phyloP scores from a whole-genome alignment of 805 yeast genomes.

The Ogataea trehaloabstinens region DNA sequence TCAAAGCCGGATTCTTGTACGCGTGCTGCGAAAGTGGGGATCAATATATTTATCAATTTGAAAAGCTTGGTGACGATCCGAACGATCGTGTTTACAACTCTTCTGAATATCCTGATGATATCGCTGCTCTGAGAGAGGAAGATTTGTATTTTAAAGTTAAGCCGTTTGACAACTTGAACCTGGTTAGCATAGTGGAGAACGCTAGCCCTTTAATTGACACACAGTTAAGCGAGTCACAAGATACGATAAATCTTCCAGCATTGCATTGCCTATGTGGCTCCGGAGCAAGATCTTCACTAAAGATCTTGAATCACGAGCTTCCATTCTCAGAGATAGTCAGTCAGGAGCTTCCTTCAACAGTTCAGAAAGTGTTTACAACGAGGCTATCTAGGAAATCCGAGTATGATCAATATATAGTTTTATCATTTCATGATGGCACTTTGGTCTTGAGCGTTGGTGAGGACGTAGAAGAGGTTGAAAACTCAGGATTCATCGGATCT shows the following conservation, averaged over 20 bases:
- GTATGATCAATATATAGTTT: slow-evolving; percentile 61
- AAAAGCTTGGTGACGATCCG: slow-evolving; percentile 59
- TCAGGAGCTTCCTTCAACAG: slow-evolving; percentile 68
- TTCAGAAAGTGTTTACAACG: slow-evolving; percentile 65
- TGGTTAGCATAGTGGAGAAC: slow-evolving; percentile 49
- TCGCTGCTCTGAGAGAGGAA: slow-evolving; percentile 26
- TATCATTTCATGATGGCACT: slow-evolving; percentile 66
- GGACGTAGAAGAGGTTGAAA: slow-evolving; percentile 66
- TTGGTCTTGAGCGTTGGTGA: slow-evolving; percentile 77
- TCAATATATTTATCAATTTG: slow-evolving; percentile 74
- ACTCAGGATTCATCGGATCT: slow-evolving; percentile 53
- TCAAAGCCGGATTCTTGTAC: slow-evolving; percentile 74
- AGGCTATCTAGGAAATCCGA: slow-evolving; percentile 42
- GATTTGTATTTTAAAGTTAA: slow-evolving; percentile 29
- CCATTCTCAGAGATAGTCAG: slow-evolving; percentile 62
- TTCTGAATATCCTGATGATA: slow-evolving; percentile 33
- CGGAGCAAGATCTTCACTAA: slow-evolving; percentile 45
- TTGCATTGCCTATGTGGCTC: slow-evolving; percentile 43
- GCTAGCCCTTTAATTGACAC: slow-evolving; percentile 55
- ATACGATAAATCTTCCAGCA: slow-evolving; percentile 37
- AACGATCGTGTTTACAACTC: slow-evolving; percentile 36
- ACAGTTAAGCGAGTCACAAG: slow-evolving; percentile 33
- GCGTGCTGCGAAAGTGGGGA: slow-evolving; percentile 63
- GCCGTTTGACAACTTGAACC: slow-evolving; percentile 53
- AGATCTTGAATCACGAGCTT: slow-evolving; percentile 54